phyloP scores from a whole-genome alignment of 768 basidiomycete genomes.

The Tylopilus rubrobrunneus region DNA sequence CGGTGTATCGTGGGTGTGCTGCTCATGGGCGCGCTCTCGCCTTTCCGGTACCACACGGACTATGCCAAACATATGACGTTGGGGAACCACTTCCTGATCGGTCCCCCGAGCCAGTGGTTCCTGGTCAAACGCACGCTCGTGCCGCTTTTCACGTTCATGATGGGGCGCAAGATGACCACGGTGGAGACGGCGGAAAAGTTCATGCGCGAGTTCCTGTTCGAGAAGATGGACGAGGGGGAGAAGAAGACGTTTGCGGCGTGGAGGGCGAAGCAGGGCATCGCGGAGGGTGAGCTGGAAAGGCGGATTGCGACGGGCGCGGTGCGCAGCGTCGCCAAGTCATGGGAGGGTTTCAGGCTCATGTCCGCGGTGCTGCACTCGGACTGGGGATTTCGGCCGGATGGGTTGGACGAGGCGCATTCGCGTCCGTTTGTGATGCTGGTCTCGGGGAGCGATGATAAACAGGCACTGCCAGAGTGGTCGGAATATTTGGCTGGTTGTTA shows the following conservation, averaged over 20 bases:
- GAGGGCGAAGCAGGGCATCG: constrained; percentile 36
- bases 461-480: constrained; percentile 41
- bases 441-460: constrained; percentile 37
- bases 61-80: constrained; percentile 46
- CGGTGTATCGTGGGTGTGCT: constrained; percentile 44
- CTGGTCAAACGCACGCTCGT: constrained; percentile 37
- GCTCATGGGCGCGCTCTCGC: constrained; percentile 44
- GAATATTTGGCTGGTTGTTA: constrained; percentile 47
- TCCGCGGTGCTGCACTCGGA: constrained; percentile 43
- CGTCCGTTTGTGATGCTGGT: constrained; percentile 44
- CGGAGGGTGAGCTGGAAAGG: constrained; percentile 42
- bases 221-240: constrained; percentile 37
- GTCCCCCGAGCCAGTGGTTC: constrained; percentile 40
- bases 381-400: constrained; percentile 46
- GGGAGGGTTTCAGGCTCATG: constrained; percentile 50
- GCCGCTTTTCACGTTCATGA: constrained; percentile 28
- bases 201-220: constrained; percentile 36
- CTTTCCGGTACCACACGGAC: constrained; percentile 42
- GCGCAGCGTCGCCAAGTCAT: constrained; percentile 46
- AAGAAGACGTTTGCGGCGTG: constrained; percentile 35
- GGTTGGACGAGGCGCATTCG: constrained; percentile 43
- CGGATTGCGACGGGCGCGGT: constrained; percentile 39
- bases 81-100: constrained; percentile 44
- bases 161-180: constrained; percentile 35
- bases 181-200: constrained; percentile 40